Base-by-base conservation (phyloP, 2,329 filamentous ascomycete genomes). In the Cordyceps farinosa region DNA sequence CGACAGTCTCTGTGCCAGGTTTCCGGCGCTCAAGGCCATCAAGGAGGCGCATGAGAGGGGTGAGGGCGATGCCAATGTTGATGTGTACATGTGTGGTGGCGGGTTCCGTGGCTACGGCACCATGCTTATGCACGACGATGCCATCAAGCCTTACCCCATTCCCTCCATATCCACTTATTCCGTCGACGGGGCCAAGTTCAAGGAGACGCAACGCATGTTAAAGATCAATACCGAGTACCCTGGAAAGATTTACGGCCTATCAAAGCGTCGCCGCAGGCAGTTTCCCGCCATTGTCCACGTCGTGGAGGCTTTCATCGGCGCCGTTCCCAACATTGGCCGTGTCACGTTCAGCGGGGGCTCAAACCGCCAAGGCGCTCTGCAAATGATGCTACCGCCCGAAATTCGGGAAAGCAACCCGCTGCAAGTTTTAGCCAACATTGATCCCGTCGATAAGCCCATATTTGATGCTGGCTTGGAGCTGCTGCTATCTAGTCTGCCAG, bases 41-140 rank as follows among this genome's bases (percentile, higher is more conserved):
- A 71, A 66, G 13, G 69, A 75, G 27, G 78, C 80, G 15, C 73
- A 77, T 34, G 69, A 74, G 29, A 66, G 65, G 22, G 69, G 70
- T 36, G 65, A 69, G 40, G 65, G 22, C 22, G 22, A 70, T 47
- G 66, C 68, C 55, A 83, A 83, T 5, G 80, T 92, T 63, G 86
- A 89, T 40, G 80, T 97, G 9, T 97, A 93, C 73, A 86, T 97
- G 63, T 96, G 90, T 66, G 93, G 93, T 50, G 93, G 93, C 30
- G 93, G 93, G 0, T 96, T 97, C 72, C 82, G 93, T 42, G 93
- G 93, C 17, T 97, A 96, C 81, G 93, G 92, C 7, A 96, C 91
- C 74, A 87, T 96, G 71, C 81, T 97, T 59, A 93, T 96, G 89
- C 87, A 90, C 72, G 84, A 85, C 67, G 90, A 94, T 69, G 76